Conservation (phyloP, 495 filamentous ascomycete genomes). For the Astrocystis sublimbata region DNA sequence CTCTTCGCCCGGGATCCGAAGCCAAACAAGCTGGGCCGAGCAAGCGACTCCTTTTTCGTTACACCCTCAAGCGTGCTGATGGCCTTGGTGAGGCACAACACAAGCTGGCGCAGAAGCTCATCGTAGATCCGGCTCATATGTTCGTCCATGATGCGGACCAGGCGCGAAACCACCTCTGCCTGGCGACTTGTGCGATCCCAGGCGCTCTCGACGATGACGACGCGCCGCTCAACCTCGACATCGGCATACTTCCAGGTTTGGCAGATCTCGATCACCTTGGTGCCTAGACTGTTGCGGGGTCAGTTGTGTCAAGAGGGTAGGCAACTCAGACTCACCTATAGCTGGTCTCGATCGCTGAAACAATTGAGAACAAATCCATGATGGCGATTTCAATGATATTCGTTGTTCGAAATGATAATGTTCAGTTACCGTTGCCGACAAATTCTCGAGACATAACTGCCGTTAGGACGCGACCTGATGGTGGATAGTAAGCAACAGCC, state of each 20-base stretch:
- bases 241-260: background rate
- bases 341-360: background rate
- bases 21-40: background rate
- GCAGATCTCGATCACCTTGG: conserved; percentile 1
- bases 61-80: background rate
- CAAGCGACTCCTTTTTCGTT: background rate
- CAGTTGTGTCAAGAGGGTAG: conserved; percentile 1
- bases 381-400: background rate
- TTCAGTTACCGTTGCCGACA: background rate
- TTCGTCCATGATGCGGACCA: conserved; percentile 2
- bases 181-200: conserved; percentile 2
- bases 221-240: background rate
- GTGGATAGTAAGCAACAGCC: no score
- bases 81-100: background rate
- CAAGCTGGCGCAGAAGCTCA: background rate
- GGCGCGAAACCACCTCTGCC: background rate
- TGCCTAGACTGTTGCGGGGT: background rate
- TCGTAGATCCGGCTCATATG: background rate
- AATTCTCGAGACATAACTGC: background rate
- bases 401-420: background rate
- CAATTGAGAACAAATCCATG: conserved; percentile 5
- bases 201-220: background rate
- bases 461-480: background rate
- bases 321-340: background rate
- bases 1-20: background rate